Evolutionary conservation across 2,329 filamentous ascomycete species (phyloP).

Genomic region (Aspergillus fischeri): DNA sequence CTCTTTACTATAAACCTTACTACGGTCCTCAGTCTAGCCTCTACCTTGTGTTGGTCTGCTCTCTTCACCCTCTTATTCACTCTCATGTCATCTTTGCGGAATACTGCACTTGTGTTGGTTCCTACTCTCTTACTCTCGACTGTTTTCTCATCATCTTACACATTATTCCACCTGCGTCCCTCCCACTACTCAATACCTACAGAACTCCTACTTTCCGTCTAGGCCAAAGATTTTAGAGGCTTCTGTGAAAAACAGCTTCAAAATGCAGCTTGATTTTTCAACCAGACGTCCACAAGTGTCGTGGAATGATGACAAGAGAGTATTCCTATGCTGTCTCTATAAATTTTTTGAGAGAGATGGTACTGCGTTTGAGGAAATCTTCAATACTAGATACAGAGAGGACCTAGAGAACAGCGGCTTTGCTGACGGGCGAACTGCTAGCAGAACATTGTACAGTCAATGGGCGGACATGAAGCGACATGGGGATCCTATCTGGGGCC

Average conservation of each 20-base stretch:
- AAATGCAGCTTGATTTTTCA: background rate
- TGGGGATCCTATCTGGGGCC: constrained; percentile 17
- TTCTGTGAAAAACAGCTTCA: background rate
- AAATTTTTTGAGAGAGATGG: constrained; percentile 18
- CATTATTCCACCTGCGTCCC: too few species aligned
- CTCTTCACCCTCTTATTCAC: background rate
- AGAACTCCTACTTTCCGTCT: background rate
- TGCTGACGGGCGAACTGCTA: constrained; percentile 1
- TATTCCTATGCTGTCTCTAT: constrained; percentile 23
- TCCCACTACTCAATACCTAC: background rate
- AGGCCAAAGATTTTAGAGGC: background rate
- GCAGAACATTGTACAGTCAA: constrained; percentile 15
- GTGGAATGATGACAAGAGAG: constrained; percentile 6
- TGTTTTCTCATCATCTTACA: too few species aligned
- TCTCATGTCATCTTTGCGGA: background rate
- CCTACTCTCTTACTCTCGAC: background rate
- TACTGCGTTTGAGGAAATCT: constrained; percentile 16
- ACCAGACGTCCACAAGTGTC: background rate
- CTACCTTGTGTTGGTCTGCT: background rate
- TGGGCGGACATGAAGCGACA: constrained; percentile 17
- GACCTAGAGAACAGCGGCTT: constrained; percentile 21
- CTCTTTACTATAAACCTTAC: background rate
- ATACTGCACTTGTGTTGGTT: background rate
- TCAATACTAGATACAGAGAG: constrained; percentile 22
- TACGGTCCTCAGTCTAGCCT: background rate